A percentile compares a stretch with the other conserved stretches of the same genome.
Evolutionary conservation across 2,329 filamentous ascomycete species (phyloP).

Genomic region (Colletotrichum zoysiae): DNA sequence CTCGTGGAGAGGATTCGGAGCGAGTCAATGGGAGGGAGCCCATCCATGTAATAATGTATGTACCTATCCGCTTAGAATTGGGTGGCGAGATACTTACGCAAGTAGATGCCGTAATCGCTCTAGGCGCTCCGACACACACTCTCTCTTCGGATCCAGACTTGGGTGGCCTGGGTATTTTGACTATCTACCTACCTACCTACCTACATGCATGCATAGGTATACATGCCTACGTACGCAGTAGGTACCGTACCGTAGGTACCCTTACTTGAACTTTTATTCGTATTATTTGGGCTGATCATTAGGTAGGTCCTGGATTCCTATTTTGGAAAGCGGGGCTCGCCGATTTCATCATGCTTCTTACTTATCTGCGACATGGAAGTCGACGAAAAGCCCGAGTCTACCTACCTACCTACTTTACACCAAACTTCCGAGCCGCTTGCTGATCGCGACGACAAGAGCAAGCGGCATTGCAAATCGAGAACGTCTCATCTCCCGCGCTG

Average conservation of each 20-base stretch:
- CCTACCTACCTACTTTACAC: too few species aligned
- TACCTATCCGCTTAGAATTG: constrained; percentile 13
- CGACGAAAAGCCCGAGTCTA: neutral
- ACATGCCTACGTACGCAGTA: too few species aligned
- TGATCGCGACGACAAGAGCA: neutral
- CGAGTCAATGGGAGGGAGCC: neutral
- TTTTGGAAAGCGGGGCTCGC: neutral
- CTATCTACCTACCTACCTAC: neutral
- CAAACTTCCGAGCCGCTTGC: neutral
- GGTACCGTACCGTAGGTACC: too few species aligned
- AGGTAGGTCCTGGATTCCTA: neutral
- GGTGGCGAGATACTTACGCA: constrained; percentile 4
- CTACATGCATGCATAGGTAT: too few species aligned
- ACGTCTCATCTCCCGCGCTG: neutral
- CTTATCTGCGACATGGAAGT: neutral
- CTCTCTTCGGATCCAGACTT: neutral
- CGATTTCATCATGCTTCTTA: neutral
- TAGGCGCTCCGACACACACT: neutral
- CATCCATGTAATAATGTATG: too few species aligned
- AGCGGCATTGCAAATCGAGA: neutral
- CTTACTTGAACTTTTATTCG: neutral
- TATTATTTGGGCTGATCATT: neutral
- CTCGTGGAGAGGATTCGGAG: neutral
- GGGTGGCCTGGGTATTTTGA: neutral
- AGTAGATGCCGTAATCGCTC: neutral